phyloP scores from a whole-genome alignment of 169 alveolate genomes.

The Plasmodium billcollinsi region DNA sequence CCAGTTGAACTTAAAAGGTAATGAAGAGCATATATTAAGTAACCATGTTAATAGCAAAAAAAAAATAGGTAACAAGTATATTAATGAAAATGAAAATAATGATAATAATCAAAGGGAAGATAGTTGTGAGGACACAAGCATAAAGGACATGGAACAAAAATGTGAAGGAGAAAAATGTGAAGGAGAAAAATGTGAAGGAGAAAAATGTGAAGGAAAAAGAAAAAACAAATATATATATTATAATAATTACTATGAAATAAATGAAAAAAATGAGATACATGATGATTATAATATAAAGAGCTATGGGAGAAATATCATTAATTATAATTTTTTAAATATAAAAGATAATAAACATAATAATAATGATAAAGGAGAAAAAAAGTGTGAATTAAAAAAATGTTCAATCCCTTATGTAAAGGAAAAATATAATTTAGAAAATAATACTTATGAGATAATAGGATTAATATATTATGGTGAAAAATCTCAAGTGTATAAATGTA shows the following conservation, averaged over 20 bases:
- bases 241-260: neutral
- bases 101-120: too few species aligned
- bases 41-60: neutral
- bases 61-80: neutral
- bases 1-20: neutral
- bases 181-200: neutral
- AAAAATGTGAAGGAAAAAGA: neutral
- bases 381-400: too few species aligned
- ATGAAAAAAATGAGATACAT: neutral
- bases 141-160: neutral
- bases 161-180: neutral
- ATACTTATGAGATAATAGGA: constrained; percentile 33
- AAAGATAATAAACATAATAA: neutral
- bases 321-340: too few species aligned
- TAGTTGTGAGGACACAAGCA: too few species aligned
- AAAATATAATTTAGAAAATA: constrained; percentile 8
- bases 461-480: constrained; percentile 61
- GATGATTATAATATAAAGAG: neutral
- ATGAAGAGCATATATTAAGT: neutral
- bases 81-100: too few species aligned
- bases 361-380: constrained; percentile 2
- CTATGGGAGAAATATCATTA: too few species aligned
- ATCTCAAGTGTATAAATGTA: constrained; percentile 73
- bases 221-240: neutral
- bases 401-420: neutral